Base-by-base conservation (phyloP, 768 basidiomycete genomes). In the Trametes coccinea region DNA sequence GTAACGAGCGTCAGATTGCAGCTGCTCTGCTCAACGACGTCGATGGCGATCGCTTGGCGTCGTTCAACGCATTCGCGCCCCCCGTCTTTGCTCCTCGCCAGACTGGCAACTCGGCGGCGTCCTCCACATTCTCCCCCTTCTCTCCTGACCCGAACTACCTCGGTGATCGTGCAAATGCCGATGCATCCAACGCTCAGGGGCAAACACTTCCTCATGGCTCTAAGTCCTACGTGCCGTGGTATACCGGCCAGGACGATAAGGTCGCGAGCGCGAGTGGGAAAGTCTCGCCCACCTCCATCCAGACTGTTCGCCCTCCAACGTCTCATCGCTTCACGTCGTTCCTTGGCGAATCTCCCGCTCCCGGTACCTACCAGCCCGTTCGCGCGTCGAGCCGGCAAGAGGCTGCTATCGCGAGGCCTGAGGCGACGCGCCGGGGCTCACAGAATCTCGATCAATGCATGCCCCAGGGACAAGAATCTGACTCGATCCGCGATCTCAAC, bases 121-220 rank as follows among this genome's bases (percentile, higher is more conserved):
- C 54, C 37, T 64, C 48, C 47, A 62, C 64, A 39, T 92, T 92
- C 72, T 88, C 89, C 6, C 90, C 90, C 3, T 92, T 92, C 75
- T 92, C 90, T 1, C 90, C 90, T 8, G 90, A 92, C 66, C 85
- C 87, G 8, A 87, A 83, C 64, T 69, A 78, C 67, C 70, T 73
- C 27, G 65, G 73, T 4, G 76, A 79, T 61, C 72, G 71, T 46
- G 62, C 72, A 65, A 71, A 70, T 72, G 45, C 78, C 76, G 61
- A 78, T 76, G 55, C 75, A 73, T 33, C 72, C 65, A 52, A 72
- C 49, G 69, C 75, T 41, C 75, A 74, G 53, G 63, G 74, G n/a
- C 83, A 83, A 52, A 52, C 72, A 10, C 71, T 84, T 51, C 74
- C 82, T 22, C 82, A 84, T 61, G 73, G 78, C 8, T 78, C 80